Base-by-base conservation (phyloP, 805 yeast genomes). In the Cyberlindnera japonica region DNA sequence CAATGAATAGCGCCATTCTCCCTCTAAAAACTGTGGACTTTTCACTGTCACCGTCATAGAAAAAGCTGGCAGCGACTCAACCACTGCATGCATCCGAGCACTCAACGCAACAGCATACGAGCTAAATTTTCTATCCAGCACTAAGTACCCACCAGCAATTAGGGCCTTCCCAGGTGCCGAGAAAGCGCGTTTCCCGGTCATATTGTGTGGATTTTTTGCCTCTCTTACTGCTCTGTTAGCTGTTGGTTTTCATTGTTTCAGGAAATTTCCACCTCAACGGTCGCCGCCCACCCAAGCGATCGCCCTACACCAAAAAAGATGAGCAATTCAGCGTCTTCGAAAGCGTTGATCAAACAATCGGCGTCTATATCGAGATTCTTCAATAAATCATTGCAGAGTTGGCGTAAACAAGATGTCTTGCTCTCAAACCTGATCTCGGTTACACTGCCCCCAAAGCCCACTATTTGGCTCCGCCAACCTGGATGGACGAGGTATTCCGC, bases 91-190 rank as follows among this genome's bases (percentile, higher is more conserved):
- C 86, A 93, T 91, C 47, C 98, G 72, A 5, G 95, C 77, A 1
- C 95, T 83, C 14, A 93, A 72, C 0, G 96, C 98, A 11, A 91
- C 80, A 4, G 86, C 95, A 58, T 81, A 84, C 0, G 96, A 79
- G 33, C 70, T 64, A 64, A 83, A 90, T 26, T 61, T 62, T 0
- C 90, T 90, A 43, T 85, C 93, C 16, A 93, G 66, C 0, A 93
- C 98, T 24, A 93, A 70, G 58, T 93, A 93, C 0, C 99, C 99
- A 15, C 99, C 99, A 1, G 93, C 96, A 11, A 93, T 53, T 20
- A 93, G 68, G 1, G 97, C 98, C 61, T 93, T 93, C 0, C 98
- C 97, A 0, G 99, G 97, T 0, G 98, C 95, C 56, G 96, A 84
- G 58, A 78, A 91, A 6, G 47, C 43, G 16, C 30, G 30, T 6